Base-by-base conservation (phyloP, 495 filamentous ascomycete genomes). In the Lentithecium fluviatile region DNA sequence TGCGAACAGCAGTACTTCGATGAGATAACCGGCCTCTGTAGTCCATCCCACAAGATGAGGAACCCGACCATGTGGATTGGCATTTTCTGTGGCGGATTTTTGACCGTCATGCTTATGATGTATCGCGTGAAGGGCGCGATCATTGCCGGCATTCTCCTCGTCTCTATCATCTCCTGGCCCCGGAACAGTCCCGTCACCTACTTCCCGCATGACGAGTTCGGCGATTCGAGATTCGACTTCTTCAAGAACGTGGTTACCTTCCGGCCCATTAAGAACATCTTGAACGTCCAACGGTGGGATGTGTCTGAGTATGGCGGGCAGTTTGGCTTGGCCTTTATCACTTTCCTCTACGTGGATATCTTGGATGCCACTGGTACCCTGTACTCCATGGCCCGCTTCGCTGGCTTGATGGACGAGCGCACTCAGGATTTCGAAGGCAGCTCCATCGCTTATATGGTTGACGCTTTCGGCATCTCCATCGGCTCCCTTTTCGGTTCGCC, bases 301-400 rank as follows among this genome's bases (percentile, higher is more conserved):
- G 75, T 93, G 37, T 73, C 77, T 20, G 76, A 77, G 11, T 82
- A 83, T 50, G 86, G 86, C 4, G 75, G 77, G 0, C 80, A 92
- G 69, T 93, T 93, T 68, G 87, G 83, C 21, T 71, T 92, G 29
- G 89, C 89, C 0, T 81, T 92, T 46, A 85, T 92, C 67, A 91
- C 89, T 15, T 93, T 93, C 75, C 78, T 91, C 51, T 92, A 93
- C 66, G 88, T 92, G 58, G 89, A 93, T 71, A 91, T 92, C 57
- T 77, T 91, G 12, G 88, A 91, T 68, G 56, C 32, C 45, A 91
- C 88, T 0, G 88, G 87, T 49, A 91, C 88, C 0, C 74, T 90
- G 58, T 93, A 91, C 74, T 87, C 88, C 17, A 91, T 93, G 89
- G 89, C 89, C 19, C 84, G 83, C 26, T 90, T 90, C 65, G 84